Evolutionary conservation across 495 filamentous ascomycete species (phyloP).

Genomic region (Penicillium cosmopolitanum): DNA sequence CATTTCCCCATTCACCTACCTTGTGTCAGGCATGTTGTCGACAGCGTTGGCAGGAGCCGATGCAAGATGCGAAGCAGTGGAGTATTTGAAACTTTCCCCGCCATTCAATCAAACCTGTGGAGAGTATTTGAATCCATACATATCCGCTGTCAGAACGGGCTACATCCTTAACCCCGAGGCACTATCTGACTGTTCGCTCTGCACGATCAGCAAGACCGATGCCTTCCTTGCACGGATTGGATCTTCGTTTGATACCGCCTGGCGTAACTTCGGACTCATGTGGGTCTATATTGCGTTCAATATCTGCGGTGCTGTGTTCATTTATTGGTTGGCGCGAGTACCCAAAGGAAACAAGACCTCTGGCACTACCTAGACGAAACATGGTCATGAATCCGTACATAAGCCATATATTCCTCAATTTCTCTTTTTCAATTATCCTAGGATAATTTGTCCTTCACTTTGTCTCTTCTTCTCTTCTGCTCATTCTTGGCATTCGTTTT

Average conservation of each 20-base stretch:
- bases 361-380: neutral
- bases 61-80: slow-evolving; percentile 48
- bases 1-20: slow-evolving; percentile 53
- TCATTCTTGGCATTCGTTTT: neutral
- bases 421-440: no score
- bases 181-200: slow-evolving; percentile 57
- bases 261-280: slow-evolving; percentile 68
- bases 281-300: slow-evolving; percentile 74
- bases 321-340: slow-evolving; percentile 75
- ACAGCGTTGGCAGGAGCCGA: slow-evolving; percentile 39
- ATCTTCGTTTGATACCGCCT: slow-evolving; percentile 56
- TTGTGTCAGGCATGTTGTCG: slow-evolving; percentile 46
- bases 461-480: neutral
- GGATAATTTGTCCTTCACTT: neutral
- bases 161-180: slow-evolving; percentile 52
- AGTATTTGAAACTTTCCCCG: slow-evolving; percentile 55
- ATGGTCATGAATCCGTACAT: neutral
- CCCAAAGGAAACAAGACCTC: neutral
- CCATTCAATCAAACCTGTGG: slow-evolving; percentile 51
- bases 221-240: slow-evolving; percentile 28
- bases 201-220: slow-evolving; percentile 52
- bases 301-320: slow-evolving; percentile 58
- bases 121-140: slow-evolving; percentile 56
- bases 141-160: slow-evolving; percentile 39
- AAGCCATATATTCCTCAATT: no score